Base-by-base conservation (phyloP, 352 stramenopile species). In the Phytophthora sp. region DNA sequence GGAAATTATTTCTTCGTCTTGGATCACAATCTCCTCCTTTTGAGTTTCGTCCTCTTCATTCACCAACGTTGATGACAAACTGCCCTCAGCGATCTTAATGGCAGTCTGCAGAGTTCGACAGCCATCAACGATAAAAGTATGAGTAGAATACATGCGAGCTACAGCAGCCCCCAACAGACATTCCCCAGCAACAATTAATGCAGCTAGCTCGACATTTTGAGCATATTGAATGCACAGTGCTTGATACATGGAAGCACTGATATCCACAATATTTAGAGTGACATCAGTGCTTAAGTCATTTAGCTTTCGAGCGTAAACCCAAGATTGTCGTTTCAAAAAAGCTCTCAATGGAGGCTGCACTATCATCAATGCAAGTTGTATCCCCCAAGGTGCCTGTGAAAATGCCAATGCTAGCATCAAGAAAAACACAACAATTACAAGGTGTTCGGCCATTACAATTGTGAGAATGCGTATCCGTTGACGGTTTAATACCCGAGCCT, bases 211-310 rank as follows among this genome's bases (percentile, higher is more conserved):
- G 1, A 52, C 24, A 1, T 62, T 46, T 8, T 43, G 35, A 27
- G 56, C 37, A 26, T 56, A 62, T 48, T 70, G 66, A 2, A 79
- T 43, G 26, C 66, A 79, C 18, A 74, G 27, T 9, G 70, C 57
- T 27, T 77, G 74, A 41, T 72, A 72, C 38, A 79, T 50, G 11
- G 60, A 53, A 8, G 46, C 61, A 15, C 69, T 68, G 20, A 81
- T 70, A 51, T 81, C 72, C 9, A 78, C 58, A 9, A 81, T 54
- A 55, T 67, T 79, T 5, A 84, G 62, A n/a, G 69, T 77, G n/a
- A 84, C 69, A 28, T 81, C 72, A 11, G 75, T 74, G 27, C 54
- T 76, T 15, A 84, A 41, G 55, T 81, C 75, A 18, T 54, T 66
- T 9, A 84, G 59, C 20, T 69, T 62, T 12, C 65, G 54, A 31